Conservation (phyloP, 129 eudicot genomes). For the sunflower (Helianthus annuus) region HanXRQr2.0-SUNRISE NC_035445.2:162005073-162005572, state of each 20-base stretch:
- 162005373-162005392: background rate
- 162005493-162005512: background rate
- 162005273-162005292: background rate
- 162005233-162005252: no score
- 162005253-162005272: no score
- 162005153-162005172: background rate
- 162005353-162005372: conserved; percentile 1
- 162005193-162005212: no score
- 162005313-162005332: background rate
- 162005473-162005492: conserved; percentile 1
- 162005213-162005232: no score
- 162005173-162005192: no score
- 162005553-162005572: no score
- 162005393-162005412: conserved; percentile 22
- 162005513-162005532: no score
- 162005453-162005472: background rate
- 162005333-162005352: background rate
- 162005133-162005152: background rate
- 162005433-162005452: background rate
- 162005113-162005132: background rate
- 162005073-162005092: no score
- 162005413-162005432: conserved; percentile 25
- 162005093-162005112: no score
- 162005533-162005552: no score
- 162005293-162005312: background rate